Conservation (phyloP, 2,329 filamentous ascomycete genomes). For the Chaetoscypha palmicola region DNA sequence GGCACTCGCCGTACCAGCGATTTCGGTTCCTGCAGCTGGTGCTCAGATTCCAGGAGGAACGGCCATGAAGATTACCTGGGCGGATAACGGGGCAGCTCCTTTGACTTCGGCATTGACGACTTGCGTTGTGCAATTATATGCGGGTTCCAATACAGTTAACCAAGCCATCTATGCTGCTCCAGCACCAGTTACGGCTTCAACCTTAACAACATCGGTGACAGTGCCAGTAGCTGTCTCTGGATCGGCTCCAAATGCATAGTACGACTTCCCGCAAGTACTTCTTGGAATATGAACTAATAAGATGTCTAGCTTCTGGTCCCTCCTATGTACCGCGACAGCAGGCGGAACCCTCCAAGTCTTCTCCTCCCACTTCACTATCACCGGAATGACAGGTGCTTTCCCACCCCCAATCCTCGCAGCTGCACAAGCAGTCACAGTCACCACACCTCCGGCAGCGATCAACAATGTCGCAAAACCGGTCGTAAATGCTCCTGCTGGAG, state of each 20-base stretch:
- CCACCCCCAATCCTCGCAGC: constrained; percentile 34
- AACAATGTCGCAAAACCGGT: constrained; percentile 18
- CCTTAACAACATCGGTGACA: constrained; percentile 22
- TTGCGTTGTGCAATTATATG: constrained; percentile 40
- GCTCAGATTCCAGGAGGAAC: constrained; percentile 42
- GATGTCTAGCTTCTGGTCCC: constrained; percentile 48
- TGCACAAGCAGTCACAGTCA: constrained; percentile 29
- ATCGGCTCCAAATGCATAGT: constrained; percentile 30
- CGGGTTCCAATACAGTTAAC: constrained; percentile 4
- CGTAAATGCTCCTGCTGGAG: constrained; percentile 1
- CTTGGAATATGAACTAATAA: constrained; percentile 7
- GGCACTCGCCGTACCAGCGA: constrained; percentile 33
- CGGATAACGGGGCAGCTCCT: constrained; percentile 45
- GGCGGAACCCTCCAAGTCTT: constrained; percentile 51
- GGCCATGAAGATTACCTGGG: constrained; percentile 48
- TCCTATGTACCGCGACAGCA: constrained; percentile 47
- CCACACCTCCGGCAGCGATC: constrained; percentile 32
- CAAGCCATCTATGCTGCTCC: neutral
- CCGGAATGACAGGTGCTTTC: constrained; percentile 56
- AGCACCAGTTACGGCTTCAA: constrained; percentile 19
- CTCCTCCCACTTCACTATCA: constrained; percentile 57
- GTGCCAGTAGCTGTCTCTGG: constrained; percentile 25
- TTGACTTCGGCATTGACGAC: constrained; percentile 41
- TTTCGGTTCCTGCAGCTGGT: constrained; percentile 47
- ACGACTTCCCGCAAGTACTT: constrained; percentile 4